Conservation (phyloP, 495 filamentous ascomycete species). For the Aspergillus egyptiacus region DNA sequence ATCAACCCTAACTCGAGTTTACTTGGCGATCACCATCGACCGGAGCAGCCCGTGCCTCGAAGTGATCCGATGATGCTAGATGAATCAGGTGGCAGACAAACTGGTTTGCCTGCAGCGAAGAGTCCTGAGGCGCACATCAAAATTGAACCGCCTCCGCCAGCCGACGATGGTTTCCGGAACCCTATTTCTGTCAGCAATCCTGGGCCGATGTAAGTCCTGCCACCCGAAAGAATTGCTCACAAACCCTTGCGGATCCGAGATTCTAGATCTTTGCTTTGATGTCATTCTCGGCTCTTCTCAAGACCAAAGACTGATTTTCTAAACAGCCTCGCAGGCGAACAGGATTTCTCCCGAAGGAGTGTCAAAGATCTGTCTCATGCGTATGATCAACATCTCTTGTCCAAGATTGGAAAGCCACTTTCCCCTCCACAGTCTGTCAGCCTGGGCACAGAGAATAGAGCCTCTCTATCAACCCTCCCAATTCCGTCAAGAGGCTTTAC, state of each 20-base stretch:
- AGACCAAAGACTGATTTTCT: constrained; percentile 1
- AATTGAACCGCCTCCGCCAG: constrained; percentile 43
- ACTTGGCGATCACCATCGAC: constrained; percentile 40
- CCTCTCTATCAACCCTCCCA: constrained; percentile 45
- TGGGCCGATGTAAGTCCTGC: constrained; percentile 46
- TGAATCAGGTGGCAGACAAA: constrained; percentile 32
- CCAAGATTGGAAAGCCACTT: constrained; percentile 63
- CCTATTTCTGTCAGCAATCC: constrained; percentile 33
- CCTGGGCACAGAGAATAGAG: constrained; percentile 47
- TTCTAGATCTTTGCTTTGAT: neutral
- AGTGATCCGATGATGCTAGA: constrained; percentile 40
- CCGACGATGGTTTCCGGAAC: constrained; percentile 40
- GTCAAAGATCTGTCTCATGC: constrained; percentile 59
- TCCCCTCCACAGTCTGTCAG: constrained; percentile 52
- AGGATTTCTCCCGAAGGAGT: constrained; percentile 49
- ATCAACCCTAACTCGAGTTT: constrained; percentile 52
- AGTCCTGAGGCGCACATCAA: constrained; percentile 40
- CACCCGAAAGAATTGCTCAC: too few relatives aligned
- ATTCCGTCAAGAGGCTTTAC: constrained; percentile 34
- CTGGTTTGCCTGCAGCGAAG: constrained; percentile 24
- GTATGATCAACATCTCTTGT: constrained; percentile 74
- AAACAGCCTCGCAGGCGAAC: constrained; percentile 54
- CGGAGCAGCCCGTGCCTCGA: constrained; percentile 22
- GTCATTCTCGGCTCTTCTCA: neutral
- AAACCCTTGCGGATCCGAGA: too few relatives aligned